Percentiles rank a stretch among this genome's conserved stretches.
Conservation (phyloP, 345 rosid species). For the Gossypium stocksii region DNA sequence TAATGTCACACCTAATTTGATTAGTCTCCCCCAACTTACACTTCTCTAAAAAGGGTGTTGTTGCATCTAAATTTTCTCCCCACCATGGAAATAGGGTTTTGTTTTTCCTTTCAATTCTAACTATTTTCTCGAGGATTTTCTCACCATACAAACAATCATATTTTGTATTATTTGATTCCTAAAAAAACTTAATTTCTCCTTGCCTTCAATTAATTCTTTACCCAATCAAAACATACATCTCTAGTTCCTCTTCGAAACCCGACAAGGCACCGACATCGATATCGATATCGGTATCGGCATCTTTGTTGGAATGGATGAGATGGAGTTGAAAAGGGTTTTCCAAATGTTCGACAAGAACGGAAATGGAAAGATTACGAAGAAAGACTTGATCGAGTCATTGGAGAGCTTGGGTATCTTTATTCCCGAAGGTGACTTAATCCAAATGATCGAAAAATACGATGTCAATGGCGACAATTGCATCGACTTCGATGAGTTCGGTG, state of each 20-base stretch:
- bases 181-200: constrained; percentile 20
- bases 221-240: neutral
- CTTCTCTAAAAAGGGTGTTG: neutral
- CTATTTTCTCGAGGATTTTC: constrained; percentile 18
- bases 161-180: constrained; percentile 21
- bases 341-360: constrained; percentile 79
- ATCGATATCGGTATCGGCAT: neutral
- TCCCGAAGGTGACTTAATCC: constrained; percentile 49
- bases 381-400: constrained; percentile 61
- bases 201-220: constrained; percentile 7
- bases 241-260: neutral
- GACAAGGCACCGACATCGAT: neutral
- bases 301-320: constrained; percentile 34
- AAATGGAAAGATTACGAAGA: constrained; percentile 60
- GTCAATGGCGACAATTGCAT: constrained; percentile 48
- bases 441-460: constrained; percentile 49
- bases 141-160: constrained; percentile 17
- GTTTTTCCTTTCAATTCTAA: constrained; percentile 12
- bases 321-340: constrained; percentile 64
- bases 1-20: constrained; percentile 8
- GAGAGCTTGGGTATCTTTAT: constrained; percentile 65
- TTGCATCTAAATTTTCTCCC: neutral
- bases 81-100: neutral
- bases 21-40: neutral
- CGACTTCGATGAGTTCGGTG: constrained; percentile 69